Evolutionary conservation across 148 eudicot species (phyloP), one percentile per base, ranked within the genome.

Genomic region (Nepenthes mirabilis): DNA sequence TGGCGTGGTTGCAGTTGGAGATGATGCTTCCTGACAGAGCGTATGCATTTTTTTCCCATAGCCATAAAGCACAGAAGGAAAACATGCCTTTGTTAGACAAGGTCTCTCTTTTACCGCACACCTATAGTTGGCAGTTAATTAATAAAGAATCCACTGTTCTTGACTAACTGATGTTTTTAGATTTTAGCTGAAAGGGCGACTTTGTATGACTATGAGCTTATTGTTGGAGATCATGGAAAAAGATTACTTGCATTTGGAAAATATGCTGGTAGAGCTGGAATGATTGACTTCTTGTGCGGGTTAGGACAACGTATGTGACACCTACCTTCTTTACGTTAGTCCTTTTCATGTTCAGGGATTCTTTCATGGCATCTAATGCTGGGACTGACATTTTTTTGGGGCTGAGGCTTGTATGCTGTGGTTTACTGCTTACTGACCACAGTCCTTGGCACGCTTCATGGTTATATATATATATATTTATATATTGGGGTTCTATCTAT

Each of bases 1-100:
- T 52, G 47, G 33, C 55, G 58, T 73, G 57, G 54, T 43, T 71
- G 83, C 86, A 94, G 99, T 57, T 89, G 84, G 97, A 94, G 67
- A 89, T 84, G 95, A 84, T 94, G 73, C 91, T 94, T 77, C 88
- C 97, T 52, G 81, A 86, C 33, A 89, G 95, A 74, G 90, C 90
- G n/a, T 94, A 86, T 81, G 87, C 97, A 32, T 94, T 94, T 74
- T 94, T 94, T 77, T 94, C 99, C 11, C 99, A 94, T 68, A 94
- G 97, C 36, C 99, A 94, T 80, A 94, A 94, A 72, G 99, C 95
- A 47, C 97, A 94, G 72, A 94, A 69, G 75, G 97, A 89, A 73
- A 94, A 84, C 71, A 86, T 89, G 95, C 93, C 99, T 9, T 63
- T 94, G 71, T 74, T 94, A 62, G 99, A 89, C 75, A 89, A 89